A percentile compares a stretch with the other conserved stretches of the same genome.
These are phyloP conservation scores for Thermomucor indicae-seudaticae DNA, from an alignment of 371 early-diverging fungal species.

Conservation along the genomic window DNA sequence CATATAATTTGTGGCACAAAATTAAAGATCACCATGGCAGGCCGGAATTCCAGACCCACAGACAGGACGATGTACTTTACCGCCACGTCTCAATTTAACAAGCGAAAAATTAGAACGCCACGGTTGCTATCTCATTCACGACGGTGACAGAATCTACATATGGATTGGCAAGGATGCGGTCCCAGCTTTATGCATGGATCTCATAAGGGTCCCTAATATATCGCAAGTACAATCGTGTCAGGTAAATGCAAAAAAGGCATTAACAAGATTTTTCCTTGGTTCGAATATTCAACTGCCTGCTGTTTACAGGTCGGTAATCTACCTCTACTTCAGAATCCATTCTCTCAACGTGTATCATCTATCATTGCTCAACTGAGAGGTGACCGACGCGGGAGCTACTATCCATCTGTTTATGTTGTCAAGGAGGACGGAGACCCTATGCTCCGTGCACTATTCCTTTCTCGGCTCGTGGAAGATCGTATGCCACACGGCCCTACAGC, in stretches of 20 bases:
- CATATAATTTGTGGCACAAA: not conserved
- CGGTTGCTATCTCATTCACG: conserved; percentile 72
- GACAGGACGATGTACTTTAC: conserved; percentile 42
- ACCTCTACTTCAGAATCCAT: conserved; percentile 26
- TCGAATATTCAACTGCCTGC: not conserved
- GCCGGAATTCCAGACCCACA: conserved; percentile 28
- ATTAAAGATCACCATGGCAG: conserved; percentile 27
- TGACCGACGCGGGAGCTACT: conserved; percentile 36
- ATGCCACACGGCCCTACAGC: conserved; percentile 30
- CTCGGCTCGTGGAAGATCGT: conserved; percentile 84
- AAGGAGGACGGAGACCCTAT: conserved; percentile 90
- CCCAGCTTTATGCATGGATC: conserved; percentile 53
- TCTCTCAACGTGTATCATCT: conserved; percentile 31
- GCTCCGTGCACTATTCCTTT: conserved; percentile 76
- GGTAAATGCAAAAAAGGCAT: conserved; percentile 19
- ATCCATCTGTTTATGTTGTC: conserved; percentile 69
- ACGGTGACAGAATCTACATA: conserved; percentile 62
- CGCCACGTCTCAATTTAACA: conserved; percentile 58
- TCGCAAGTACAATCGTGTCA: conserved; percentile 28
- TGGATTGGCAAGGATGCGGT: conserved; percentile 74
- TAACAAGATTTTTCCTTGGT: not conserved
- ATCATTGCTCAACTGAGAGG: conserved; percentile 15
- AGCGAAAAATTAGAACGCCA: conserved; percentile 72
- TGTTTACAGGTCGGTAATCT: conserved; percentile 15
- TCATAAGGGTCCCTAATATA: conserved; percentile 46